Evolutionary conservation across 306 rosid genomes (phyloP).

Genomic region (Cucurbita pepo): DNA sequence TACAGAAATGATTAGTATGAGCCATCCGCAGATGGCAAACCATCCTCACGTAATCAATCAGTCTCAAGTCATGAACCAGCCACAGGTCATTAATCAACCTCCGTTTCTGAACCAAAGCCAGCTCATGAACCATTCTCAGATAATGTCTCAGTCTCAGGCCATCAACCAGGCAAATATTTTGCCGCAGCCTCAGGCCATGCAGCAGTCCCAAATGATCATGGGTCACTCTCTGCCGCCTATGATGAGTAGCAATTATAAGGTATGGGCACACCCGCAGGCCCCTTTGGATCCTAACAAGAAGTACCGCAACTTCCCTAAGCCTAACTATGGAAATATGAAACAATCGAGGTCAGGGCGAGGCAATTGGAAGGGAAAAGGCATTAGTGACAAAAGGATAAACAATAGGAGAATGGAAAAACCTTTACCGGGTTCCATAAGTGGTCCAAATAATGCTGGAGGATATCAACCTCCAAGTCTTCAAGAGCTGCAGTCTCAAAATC

Average conservation of each 20-base stretch:
- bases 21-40: slow-evolving; percentile 12
- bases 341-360: slow-evolving; percentile 19
- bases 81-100: slow-evolving; percentile 19
- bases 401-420: slow-evolving; percentile 37
- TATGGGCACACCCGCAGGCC: slow-evolving; percentile 22
- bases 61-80: not conserved
- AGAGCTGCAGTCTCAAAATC: slow-evolving; percentile 76
- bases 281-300: slow-evolving; percentile 15
- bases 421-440: slow-evolving; percentile 7
- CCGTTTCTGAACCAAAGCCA: slow-evolving; percentile 8
- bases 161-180: slow-evolving; percentile 12
- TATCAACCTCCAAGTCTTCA: slow-evolving; percentile 68
- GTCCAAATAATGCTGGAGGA: slow-evolving; percentile 17
- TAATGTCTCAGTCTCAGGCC: slow-evolving; percentile 28
- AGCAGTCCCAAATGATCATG: slow-evolving; percentile 24
- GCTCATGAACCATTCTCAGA: slow-evolving; percentile 18
- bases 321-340: slow-evolving; percentile 10
- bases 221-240: slow-evolving; percentile 29
- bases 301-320: slow-evolving; percentile 10
- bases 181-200: slow-evolving; percentile 1
- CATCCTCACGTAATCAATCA: not conserved
- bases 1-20: slow-evolving; percentile 16
- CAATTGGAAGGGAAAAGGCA: slow-evolving; percentile 72
- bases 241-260: slow-evolving; percentile 27
- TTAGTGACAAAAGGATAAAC: slow-evolving; percentile 47